A percentile compares a stretch with the other conserved stretches of the same genome.
Conservation (phyloP, 805 yeast species). For the Danielozyma ontarioensis region DNA sequence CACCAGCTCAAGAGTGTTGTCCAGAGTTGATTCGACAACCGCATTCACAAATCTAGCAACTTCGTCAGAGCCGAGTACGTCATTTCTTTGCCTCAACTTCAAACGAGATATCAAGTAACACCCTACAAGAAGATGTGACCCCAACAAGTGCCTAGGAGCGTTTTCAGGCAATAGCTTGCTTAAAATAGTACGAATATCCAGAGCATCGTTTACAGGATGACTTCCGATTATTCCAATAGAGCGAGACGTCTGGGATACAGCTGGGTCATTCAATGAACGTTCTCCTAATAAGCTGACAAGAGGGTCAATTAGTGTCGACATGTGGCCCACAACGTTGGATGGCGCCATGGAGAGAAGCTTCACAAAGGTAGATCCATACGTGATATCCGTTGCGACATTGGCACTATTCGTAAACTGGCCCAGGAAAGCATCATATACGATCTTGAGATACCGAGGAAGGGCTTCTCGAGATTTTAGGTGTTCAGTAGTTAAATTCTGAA, state of each 20-base stretch:
- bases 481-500: constrained; percentile 24
- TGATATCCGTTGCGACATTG: constrained; percentile 13
- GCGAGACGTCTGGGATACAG: constrained; percentile 33
- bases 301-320: constrained; percentile 11
- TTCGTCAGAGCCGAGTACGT: constrained; percentile 6
- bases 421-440: constrained; percentile 33
- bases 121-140: constrained; percentile 23
- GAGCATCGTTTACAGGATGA: constrained; percentile 23
- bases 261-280: constrained; percentile 14
- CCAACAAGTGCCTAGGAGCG: constrained; percentile 9
- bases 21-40: constrained; percentile 12
- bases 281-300: constrained; percentile 21
- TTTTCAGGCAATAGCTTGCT: constrained; percentile 3
- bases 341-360: constrained; percentile 29
- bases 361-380: constrained; percentile 34
- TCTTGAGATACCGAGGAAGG: constrained; percentile 19
- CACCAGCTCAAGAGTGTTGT: constrained; percentile 15
- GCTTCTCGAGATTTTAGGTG: constrained; percentile 12
- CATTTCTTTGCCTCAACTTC: constrained; percentile 19
- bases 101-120: constrained; percentile 47
- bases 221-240: constrained; percentile 46
- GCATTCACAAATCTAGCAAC: constrained; percentile 8
- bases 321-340: constrained; percentile 14
- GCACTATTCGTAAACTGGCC: constrained; percentile 13
- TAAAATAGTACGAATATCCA: constrained; percentile 5